Percentiles rank a stretch among this genome's conserved stretches.
These are phyloP conservation scores for Zygosaccharomyces pseudorouxii DNA, from an alignment of 805 yeast genomes.

Conservation along the genomic window DNA sequence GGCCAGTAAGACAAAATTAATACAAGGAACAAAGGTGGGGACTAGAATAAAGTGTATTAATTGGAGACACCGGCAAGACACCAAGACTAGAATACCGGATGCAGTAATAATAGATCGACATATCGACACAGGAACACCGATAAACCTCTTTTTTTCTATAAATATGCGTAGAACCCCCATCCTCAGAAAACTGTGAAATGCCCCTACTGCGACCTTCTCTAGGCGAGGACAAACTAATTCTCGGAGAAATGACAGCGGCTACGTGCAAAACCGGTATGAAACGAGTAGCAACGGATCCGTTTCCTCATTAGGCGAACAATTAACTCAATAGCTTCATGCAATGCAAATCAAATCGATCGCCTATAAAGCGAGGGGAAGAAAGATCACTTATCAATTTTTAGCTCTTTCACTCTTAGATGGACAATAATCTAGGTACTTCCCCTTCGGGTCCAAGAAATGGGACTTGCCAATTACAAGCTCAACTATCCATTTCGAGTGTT, in stretches of 20 bases:
- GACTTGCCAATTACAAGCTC: neutral
- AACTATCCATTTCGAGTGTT: neutral
- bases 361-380: neutral
- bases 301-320: slow-evolving; percentile 4
- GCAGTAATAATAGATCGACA: neutral
- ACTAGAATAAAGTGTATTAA: neutral
- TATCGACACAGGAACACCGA: neutral
- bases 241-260: neutral
- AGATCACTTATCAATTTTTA: neutral
- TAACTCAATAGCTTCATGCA: slow-evolving; percentile 1
- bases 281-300: slow-evolving; percentile 4
- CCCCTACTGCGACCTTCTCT: neutral
- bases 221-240: neutral
- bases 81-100: neutral
- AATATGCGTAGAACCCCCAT: neutral
- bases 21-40: neutral
- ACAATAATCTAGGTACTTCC: neutral
- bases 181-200: neutral
- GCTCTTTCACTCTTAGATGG: neutral
- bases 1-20: no score
- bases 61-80: neutral
- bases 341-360: slow-evolving; percentile 1
- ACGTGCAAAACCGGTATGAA: slow-evolving; percentile 1
- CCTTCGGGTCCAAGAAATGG: neutral
- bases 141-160: neutral